phyloP scores from a whole-genome alignment of 148 eudicot species.

The Fagopyrum esculentum region DNA sequence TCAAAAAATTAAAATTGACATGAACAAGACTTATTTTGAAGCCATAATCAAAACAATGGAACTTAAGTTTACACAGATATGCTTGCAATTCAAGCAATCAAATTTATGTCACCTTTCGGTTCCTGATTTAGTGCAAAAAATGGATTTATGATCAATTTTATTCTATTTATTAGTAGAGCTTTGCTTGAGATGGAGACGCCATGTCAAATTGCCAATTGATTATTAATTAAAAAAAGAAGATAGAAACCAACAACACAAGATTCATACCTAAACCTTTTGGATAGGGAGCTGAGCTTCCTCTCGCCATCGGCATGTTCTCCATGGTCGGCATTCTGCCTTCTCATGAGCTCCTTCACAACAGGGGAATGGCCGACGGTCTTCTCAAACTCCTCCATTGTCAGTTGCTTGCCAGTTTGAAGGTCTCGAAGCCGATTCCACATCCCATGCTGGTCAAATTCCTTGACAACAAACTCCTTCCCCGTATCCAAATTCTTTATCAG shows the following conservation, averaged over 20 bases:
- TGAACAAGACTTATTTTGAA: not conserved
- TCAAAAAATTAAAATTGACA: not conserved
- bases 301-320: slow-evolving; percentile 22
- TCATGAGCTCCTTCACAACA: slow-evolving; percentile 85
- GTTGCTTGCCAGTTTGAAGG: slow-evolving; percentile 75
- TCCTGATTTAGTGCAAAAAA: not conserved
- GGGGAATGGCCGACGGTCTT: slow-evolving; percentile 79
- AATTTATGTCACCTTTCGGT: not conserved
- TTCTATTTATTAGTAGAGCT: not conserved
- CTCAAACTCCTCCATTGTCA: slow-evolving; percentile 95
- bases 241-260: not conserved
- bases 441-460: slow-evolving; percentile 73
- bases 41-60: not conserved
- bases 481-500: slow-evolving; percentile 87
- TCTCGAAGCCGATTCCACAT: slow-evolving; percentile 88
- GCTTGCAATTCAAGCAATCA: not conserved
- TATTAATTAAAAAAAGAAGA: not conserved
- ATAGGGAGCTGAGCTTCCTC: slow-evolving; percentile 38
- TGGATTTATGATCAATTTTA: not conserved
- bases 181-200: not conserved
- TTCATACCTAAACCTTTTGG: slow-evolving; percentile 48
- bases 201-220: not conserved
- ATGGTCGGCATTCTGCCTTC: slow-evolving; percentile 30
- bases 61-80: not conserved
- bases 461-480: slow-evolving; percentile 86